Evolutionary conservation across 768 basidiomycete genomes (phyloP).

Genomic region (Neoboletus brunneissimus): DNA sequence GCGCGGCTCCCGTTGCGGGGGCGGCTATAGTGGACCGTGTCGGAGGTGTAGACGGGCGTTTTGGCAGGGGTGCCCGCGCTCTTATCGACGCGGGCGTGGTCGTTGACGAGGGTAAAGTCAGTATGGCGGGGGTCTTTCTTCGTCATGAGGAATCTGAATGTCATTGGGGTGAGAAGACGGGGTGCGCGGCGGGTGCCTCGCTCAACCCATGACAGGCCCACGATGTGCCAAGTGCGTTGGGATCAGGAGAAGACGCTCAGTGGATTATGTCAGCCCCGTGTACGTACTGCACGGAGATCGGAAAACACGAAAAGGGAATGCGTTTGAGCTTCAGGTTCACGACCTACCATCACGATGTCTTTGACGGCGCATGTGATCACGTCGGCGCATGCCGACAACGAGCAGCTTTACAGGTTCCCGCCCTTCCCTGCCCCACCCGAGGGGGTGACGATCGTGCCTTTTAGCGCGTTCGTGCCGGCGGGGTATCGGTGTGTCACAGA

Average conservation of each 20-base stretch:
- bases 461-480: constrained; percentile 37
- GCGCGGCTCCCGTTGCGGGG: constrained; percentile 13
- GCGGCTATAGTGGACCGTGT: constrained; percentile 12
- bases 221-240: not conserved
- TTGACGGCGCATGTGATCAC: not conserved
- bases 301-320: too few relatives aligned
- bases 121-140: constrained; percentile 27
- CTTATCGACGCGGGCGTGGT: not conserved
- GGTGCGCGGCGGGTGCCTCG: not conserved
- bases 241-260: not conserved
- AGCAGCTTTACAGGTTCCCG: constrained; percentile 33
- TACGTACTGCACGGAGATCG: not conserved
- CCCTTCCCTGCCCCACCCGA: constrained; percentile 45
- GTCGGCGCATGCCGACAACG: not conserved
- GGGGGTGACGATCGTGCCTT: constrained; percentile 43
- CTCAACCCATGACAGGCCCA: not conserved
- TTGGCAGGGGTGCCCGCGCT: not conserved
- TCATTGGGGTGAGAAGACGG: constrained; percentile 10
- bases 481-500: constrained; percentile 18
- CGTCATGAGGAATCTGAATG: constrained; percentile 19
- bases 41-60: constrained; percentile 12
- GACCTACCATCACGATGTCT: not conserved
- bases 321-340: not conserved
- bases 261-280: constrained; percentile 11
- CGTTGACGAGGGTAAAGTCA: constrained; percentile 17